Base-by-base conservation (phyloP, 371 early-diverging fungal species). In the Rhizomucor pusillus region DNA sequence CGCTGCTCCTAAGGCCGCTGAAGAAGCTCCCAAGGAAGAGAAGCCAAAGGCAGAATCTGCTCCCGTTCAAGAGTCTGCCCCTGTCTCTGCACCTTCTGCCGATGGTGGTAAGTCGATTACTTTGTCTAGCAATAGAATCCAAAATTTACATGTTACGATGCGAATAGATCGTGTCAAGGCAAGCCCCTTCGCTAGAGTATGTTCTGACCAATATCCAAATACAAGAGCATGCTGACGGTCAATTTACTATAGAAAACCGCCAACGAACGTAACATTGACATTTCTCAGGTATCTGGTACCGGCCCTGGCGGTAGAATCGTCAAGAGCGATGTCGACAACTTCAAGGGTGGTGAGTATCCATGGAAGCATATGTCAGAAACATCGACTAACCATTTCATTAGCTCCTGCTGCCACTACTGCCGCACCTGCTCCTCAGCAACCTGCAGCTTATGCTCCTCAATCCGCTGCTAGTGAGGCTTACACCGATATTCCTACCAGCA, bases 251-350 rank as follows among this genome's bases (percentile, higher is more conserved):
- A 85, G 79, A 88, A 83, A 62, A 72, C 96, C 45, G 98, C 99
- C 48, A 84, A 84, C 52, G 90, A 92, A 67, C 86, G 87, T 69
- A 81, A 81, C 60, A 74, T 97, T 60, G 79, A 86, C 48, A 81
- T 99, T 54, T 73, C 79, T 50, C 74, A 84, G 47, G 75, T 99
- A 49, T 72, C 76, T 53, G 99, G 97, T 50, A 77, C 95, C 51
- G 99, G 98, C 33, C 97, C 97, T 35, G 68, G 85, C 50, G 94
- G 94, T 55, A 84, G 97, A 56, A 89, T 98, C 56, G 75, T 93
- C 52, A 94, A 97, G 85, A 78, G 86, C 22, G 99, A 99, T 69
- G 88, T 97, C 35, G 86, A 90, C 66, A 73, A 67, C 70, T 92
- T 66, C 65, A 82, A 78, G 57, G 75, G 48, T 52, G 55, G 39